Evolutionary conservation across 2,329 filamentous ascomycete genomes (phyloP).

Genomic region (Hypoxylon sp.): DNA sequence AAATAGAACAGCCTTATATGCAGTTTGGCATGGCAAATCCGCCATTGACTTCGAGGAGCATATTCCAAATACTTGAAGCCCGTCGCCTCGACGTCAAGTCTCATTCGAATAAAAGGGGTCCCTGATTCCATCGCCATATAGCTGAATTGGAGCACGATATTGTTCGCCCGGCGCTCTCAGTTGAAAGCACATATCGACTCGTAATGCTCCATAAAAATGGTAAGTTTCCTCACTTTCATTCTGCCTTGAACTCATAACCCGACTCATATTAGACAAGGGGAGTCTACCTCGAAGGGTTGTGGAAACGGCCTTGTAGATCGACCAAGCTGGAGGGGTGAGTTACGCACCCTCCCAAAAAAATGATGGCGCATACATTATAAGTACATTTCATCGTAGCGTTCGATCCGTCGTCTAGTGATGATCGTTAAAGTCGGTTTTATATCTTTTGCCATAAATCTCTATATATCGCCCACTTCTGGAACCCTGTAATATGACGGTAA

Average conservation of each 20-base stretch:
- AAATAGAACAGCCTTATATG: slow-evolving; percentile 12
- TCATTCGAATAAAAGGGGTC: slow-evolving; percentile 20
- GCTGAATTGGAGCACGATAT: slow-evolving; percentile 16
- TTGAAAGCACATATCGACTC: slow-evolving; percentile 20
- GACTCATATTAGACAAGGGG: slow-evolving; percentile 9
- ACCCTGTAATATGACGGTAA: slow-evolving; percentile 60
- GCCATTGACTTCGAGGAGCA: slow-evolving; percentile 24
- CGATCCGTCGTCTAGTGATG: slow-evolving; percentile 5
- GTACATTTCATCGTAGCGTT: slow-evolving; percentile 18
- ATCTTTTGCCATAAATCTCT: slow-evolving; percentile 67
- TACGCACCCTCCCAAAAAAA: slow-evolving; percentile 1
- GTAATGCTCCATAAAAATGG: slow-evolving; percentile 10
- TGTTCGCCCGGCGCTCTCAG: slow-evolving; percentile 15
- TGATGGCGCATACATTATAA: slow-evolving; percentile 9
- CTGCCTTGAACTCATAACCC: slow-evolving; percentile 18
- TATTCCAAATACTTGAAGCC: slow-evolving; percentile 18
- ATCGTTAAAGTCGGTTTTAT: slow-evolving; percentile 43
- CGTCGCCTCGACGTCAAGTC: slow-evolving; percentile 15
- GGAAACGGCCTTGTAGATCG: slow-evolving; percentile 10
- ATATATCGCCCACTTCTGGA: slow-evolving; percentile 71
- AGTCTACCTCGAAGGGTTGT: slow-evolving; percentile 17
- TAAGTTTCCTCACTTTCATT: slow-evolving; percentile 23
- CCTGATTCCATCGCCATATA: slow-evolving; percentile 5
- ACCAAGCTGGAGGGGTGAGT: slow-evolving; percentile 4
- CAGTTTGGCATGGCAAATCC: slow-evolving; percentile 15